These are phyloP conservation scores for Trapa bicornis DNA, from an alignment of 345 rosid species.

Conservation along the genomic window DNA sequence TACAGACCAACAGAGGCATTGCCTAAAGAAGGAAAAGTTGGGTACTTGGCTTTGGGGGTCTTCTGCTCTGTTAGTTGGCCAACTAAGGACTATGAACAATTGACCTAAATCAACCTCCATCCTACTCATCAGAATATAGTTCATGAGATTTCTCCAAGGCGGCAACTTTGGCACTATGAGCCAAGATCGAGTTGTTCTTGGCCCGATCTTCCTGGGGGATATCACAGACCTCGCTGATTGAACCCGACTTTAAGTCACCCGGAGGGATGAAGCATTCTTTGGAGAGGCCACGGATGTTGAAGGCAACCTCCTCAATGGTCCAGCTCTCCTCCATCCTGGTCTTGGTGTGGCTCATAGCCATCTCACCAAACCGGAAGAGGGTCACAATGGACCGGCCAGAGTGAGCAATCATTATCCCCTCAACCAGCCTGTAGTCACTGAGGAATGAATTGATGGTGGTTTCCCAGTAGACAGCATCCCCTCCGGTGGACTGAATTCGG, in stretches of 20 bases:
- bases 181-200: conserved; percentile 38
- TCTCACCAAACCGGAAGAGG: conserved; percentile 37
- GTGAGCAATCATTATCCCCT: conserved; percentile 37
- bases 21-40: not conserved
- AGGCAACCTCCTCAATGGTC: conserved; percentile 94
- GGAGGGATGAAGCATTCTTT: conserved; percentile 88
- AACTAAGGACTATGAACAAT: conserved; percentile 34
- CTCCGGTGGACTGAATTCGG: conserved; percentile 32
- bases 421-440: conserved; percentile 25
- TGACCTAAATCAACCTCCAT: conserved; percentile 32
- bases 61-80: conserved; percentile 24
- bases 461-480: conserved; percentile 42
- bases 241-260: conserved; percentile 55
- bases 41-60: not conserved
- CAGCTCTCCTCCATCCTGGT: conserved; percentile 96
- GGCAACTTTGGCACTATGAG: conserved; percentile 57
- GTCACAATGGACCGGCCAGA: conserved; percentile 31
- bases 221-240: conserved; percentile 49
- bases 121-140: conserved; percentile 18
- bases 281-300: conserved; percentile 78
- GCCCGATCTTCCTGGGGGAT: conserved; percentile 52
- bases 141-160: conserved; percentile 47
- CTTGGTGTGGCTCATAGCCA: conserved; percentile 43
- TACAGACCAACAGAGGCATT: conserved; percentile 56
- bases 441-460: conserved; percentile 33